Evolutionary conservation across 2,329 filamentous ascomycete species (phyloP).

Genomic region (Diaporthe helianthi): DNA sequence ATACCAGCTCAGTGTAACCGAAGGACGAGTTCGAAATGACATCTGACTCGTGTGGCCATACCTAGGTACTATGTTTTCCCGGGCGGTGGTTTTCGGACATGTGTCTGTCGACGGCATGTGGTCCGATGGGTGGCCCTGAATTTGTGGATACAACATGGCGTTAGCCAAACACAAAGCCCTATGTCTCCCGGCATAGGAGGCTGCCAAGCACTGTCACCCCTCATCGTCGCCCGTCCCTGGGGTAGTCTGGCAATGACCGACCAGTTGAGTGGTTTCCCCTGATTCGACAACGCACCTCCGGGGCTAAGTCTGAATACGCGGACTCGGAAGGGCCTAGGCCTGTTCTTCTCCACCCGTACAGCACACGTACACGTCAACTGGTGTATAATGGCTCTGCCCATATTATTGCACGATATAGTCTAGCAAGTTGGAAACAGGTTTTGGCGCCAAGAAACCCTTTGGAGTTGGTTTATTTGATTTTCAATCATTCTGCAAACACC

Average conservation of each 20-base stretch:
- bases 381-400: not conserved
- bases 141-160: not conserved
- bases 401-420: not conserved
- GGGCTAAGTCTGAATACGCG: not conserved
- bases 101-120: not conserved
- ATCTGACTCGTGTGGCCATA: not conserved
- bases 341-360: too few relatives aligned
- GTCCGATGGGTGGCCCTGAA: not conserved
- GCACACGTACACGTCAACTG: too few relatives aligned
- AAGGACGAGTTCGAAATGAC: not conserved
- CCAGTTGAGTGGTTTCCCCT: not conserved
- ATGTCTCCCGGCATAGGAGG: not conserved
- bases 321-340: too few relatives aligned
- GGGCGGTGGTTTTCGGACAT: not conserved
- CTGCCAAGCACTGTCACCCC: not conserved
- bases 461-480: not conserved
- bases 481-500: not conserved
- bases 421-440: not conserved
- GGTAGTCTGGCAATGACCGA: not conserved
- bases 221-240: not conserved
- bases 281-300: not conserved
- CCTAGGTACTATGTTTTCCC: not conserved
- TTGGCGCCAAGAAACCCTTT: not conserved
- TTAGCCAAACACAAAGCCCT: not conserved
- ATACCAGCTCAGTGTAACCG: too few relatives aligned